Percentiles rank a stretch among this genome's conserved stretches.
These are phyloP conservation scores for Cercospora beticola DNA, from an alignment of 2,329 filamentous ascomycete genomes.

Conservation along the genomic window DNA sequence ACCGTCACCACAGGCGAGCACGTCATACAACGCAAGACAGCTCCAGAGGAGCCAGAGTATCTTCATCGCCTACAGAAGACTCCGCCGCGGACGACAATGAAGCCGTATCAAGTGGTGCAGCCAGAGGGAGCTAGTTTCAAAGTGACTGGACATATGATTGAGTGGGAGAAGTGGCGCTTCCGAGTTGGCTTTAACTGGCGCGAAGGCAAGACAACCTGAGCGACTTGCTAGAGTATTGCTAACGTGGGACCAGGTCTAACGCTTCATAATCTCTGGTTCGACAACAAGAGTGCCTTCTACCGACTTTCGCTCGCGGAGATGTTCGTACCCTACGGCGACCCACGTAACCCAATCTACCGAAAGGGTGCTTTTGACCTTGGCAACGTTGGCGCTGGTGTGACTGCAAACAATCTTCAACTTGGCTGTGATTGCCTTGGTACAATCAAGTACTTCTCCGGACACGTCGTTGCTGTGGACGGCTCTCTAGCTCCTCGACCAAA, in stretches of 20 bases:
- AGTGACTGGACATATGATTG: constrained; percentile 51
- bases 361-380: constrained; percentile 70
- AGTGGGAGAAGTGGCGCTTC: constrained; percentile 66
- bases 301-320: constrained; percentile 66
- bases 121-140: constrained; percentile 67
- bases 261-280: constrained; percentile 59
- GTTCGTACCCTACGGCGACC: constrained; percentile 63
- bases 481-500: constrained; percentile 61
- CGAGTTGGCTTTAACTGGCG: constrained; percentile 61
- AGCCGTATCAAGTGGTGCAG: constrained; percentile 71
- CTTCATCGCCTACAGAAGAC: neutral
- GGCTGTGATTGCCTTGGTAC: constrained; percentile 70
- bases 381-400: constrained; percentile 63
- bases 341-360: constrained; percentile 65
- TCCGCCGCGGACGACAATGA: constrained; percentile 36
- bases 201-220: constrained; percentile 48
- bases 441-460: constrained; percentile 64
- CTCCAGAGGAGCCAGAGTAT: neutral
- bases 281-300: constrained; percentile 63
- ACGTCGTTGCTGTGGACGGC: constrained; percentile 40
- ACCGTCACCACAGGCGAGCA: neutral
- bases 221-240: too few relatives aligned
- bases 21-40: neutral
- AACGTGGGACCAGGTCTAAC: constrained; percentile 47
- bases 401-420: constrained; percentile 67